Evolutionary conservation across 1,284 basidiomycete species (phyloP).

Genomic region (Ceratobasidium sp.): DNA sequence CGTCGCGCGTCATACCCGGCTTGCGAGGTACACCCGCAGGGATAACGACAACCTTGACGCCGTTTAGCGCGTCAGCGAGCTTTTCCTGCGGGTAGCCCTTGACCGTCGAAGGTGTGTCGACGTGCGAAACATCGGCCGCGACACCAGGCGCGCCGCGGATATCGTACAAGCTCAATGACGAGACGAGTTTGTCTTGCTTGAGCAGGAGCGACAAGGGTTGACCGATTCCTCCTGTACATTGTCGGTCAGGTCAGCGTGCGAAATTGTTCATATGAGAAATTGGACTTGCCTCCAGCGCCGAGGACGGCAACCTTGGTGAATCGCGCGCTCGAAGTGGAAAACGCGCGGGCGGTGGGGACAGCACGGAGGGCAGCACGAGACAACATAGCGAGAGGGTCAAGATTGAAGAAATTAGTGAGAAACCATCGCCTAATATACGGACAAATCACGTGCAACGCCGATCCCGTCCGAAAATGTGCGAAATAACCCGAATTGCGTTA

Average conservation of each 20-base stretch:
- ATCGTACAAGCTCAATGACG: conserved; percentile 85
- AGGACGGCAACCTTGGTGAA: conserved; percentile 89
- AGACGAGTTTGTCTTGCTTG: conserved; percentile 87
- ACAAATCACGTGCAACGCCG: conserved; percentile 11
- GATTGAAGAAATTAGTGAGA: conserved; percentile 8
- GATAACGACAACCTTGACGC: conserved; percentile 92
- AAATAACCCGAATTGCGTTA: conserved; percentile 21
- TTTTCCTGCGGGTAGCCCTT: conserved; percentile 85
- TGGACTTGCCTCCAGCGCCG: conserved; percentile 78
- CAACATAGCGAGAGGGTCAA: conserved; percentile 62
- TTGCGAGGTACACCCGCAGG: conserved; percentile 97
- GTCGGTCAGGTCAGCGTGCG: conserved; percentile 28
- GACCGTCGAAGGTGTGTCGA: conserved; percentile 90
- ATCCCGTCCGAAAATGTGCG: conserved; percentile 9
- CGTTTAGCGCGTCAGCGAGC: conserved; percentile 87
- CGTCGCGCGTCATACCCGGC: conserved; percentile 95
- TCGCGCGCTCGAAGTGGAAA: conserved; percentile 81
- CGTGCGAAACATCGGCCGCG: conserved; percentile 92
- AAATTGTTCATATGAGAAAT: background rate
- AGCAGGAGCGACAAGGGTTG: conserved; percentile 91
- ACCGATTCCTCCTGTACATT: conserved; percentile 77
- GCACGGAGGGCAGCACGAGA: conserved; percentile 68
- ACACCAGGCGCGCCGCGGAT: conserved; percentile 94
- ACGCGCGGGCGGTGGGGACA: conserved; percentile 68
- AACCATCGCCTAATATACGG: conserved; percentile 12